These are phyloP conservation scores for Coemansia sp. DNA, from an alignment of 192 early-diverging fungal species.

Conservation along the genomic window DNA sequence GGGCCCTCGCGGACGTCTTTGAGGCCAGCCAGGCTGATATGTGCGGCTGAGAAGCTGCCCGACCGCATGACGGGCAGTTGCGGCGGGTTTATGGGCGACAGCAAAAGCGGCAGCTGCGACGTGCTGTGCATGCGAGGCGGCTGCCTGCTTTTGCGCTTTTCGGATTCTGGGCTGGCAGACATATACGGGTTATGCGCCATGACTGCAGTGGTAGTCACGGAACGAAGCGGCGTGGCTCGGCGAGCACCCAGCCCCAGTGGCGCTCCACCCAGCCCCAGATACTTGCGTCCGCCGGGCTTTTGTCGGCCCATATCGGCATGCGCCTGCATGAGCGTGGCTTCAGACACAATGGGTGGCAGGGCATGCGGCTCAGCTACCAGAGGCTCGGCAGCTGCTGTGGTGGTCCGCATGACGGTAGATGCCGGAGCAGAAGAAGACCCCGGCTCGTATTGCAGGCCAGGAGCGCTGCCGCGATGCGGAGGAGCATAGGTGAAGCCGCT, in stretches of 20 bases:
- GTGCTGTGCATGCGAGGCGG: constrained; percentile 8
- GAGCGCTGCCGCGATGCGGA: background rate
- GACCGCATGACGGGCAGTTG: constrained; percentile 1
- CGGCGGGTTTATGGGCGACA: constrained; percentile 39
- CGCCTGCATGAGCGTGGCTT: constrained; percentile 27
- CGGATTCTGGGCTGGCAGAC: background rate
- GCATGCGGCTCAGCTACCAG: constrained; percentile 13
- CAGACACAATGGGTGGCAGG: constrained; percentile 30
- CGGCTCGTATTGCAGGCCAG: constrained; percentile 8
- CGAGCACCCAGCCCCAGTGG: constrained; percentile 22
- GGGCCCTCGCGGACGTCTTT: constrained; percentile 46
- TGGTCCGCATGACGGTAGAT: constrained; percentile 28
- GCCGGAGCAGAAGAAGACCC: constrained; percentile 43
- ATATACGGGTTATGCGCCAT: constrained; percentile 22
- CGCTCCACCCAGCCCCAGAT: constrained; percentile 43
- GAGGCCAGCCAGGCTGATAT: constrained; percentile 42
- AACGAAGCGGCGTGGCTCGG: constrained; percentile 32
- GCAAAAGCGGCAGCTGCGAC: constrained; percentile 37
- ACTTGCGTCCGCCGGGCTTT: constrained; percentile 19
- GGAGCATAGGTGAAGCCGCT: constrained; percentile 19
- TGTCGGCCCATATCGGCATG: constrained; percentile 7
- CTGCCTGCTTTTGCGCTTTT: background rate
- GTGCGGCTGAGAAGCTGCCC: constrained; percentile 9
- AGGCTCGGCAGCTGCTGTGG: background rate
- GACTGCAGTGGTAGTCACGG: constrained; percentile 40